Evolutionary conservation across 805 yeast species (phyloP), one percentile per base, ranked within the genome.

Genomic region (Priceomyces medius): DNA sequence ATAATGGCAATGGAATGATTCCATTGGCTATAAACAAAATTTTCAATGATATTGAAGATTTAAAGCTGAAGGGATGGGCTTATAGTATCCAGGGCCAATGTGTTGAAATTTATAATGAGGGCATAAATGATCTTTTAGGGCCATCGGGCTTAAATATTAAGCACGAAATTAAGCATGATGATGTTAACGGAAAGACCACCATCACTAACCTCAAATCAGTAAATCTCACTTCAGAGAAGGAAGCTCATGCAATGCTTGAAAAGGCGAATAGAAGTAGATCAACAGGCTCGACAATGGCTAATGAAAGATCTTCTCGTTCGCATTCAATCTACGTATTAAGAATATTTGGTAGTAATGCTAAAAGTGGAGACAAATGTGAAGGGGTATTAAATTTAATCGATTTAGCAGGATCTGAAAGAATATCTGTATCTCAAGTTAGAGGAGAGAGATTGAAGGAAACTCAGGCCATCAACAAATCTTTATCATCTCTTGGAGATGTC

Each of bases 341-440:
- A 13, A 64, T 91, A 10, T 42, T 57, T 2, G 95, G 96, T 0
- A 39, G 36, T 3, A 80, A 86, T 53, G 14, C 47, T 1, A 52
- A 54, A 7, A 78, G 84, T 0, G 77, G 78, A 0, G 77, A 77
- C 20, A 44, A 47, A 1, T 53, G 64, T 37, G 49, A 55, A n/a
- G 93, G 97, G 8, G 73, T 77, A 2, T 66, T 91, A 43, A 90
- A 91, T 55, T 66, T 91, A 41, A 81, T 93, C 37, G 99, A 91
- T 63, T 69, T 91, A 41, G 99, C 99, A 0, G 99, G 99, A 2
- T 88, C 96, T 0, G 99, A 91, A 65, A 71, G 98, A 43, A 68
- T 90, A 12, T 61, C 81, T 7, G 73, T 77, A 13, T 85, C 96
- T 0, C 85, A 82, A 53, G 95, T 80, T 0, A 75, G 77, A 1